Conservation (phyloP, 2,329 filamentous ascomycete species). For the Colletotrichum acutatum region DNA sequence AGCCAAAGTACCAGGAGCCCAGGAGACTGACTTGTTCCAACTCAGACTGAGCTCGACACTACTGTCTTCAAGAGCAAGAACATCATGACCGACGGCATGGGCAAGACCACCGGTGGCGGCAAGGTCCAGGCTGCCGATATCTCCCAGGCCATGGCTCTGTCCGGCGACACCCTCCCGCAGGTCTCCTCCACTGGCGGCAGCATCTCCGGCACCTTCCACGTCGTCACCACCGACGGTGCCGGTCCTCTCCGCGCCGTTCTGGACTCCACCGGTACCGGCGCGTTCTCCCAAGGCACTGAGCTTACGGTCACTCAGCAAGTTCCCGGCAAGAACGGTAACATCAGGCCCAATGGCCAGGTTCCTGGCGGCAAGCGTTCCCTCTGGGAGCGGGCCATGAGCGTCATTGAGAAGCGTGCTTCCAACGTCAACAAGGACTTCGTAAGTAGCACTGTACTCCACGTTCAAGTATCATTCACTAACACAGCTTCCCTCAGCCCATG, state of each 20-base stretch:
- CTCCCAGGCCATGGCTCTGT: slow-evolving; percentile 46
- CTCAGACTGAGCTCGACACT: slow-evolving; percentile 55
- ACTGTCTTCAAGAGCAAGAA: slow-evolving; percentile 53
- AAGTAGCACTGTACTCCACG: neutral
- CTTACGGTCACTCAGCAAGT: slow-evolving; percentile 47
- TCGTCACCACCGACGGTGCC: slow-evolving; percentile 55
- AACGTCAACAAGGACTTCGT: slow-evolving; percentile 45
- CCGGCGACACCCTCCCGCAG: slow-evolving; percentile 52
- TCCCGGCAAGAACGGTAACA: slow-evolving; percentile 49
- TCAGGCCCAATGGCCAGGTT: slow-evolving; percentile 38
- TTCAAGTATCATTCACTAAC: neutral
- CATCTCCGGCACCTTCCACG: slow-evolving; percentile 49
- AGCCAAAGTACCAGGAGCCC: neutral
- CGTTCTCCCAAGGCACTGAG: slow-evolving; percentile 44
- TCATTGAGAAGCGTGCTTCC: slow-evolving; percentile 42
- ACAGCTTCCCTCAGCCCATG: slow-evolving; percentile 39
- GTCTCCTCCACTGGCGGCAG: slow-evolving; percentile 46
- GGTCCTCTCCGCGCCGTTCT: slow-evolving; percentile 51
- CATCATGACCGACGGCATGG: slow-evolving; percentile 50
- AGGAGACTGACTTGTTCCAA: neutral
- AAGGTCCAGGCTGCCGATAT: slow-evolving; percentile 49
- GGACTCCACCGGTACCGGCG: slow-evolving; percentile 49
- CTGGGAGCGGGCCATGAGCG: slow-evolving; percentile 37
- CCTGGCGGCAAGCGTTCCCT: slow-evolving; percentile 15
- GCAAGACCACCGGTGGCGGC: slow-evolving; percentile 48